Conservation (phyloP, 768 basidiomycete genomes). For the Ephemerocybe angulata region DNA sequence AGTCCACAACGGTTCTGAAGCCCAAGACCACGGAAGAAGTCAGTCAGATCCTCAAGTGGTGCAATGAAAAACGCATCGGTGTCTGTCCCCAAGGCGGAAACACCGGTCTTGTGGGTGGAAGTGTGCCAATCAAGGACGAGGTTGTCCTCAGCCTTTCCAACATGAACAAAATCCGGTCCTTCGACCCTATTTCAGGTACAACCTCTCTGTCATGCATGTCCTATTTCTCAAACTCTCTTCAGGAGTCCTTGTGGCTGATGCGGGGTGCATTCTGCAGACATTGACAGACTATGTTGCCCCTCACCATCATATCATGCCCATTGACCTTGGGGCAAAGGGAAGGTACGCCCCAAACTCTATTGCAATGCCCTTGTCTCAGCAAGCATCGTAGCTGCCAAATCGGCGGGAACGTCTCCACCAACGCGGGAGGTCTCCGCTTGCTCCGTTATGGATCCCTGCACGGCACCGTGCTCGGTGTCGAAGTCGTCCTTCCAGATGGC, state of each 20-base stretch:
- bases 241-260: conserved; percentile 92
- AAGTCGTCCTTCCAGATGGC: conserved; percentile 93
- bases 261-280: conserved; percentile 88
- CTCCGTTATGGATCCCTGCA: conserved; percentile 94
- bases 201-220: conserved; percentile 14
- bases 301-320: conserved; percentile 91
- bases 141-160: conserved; percentile 80
- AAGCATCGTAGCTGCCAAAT: conserved; percentile 76
- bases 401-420: conserved; percentile 95
- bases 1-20: conserved; percentile 79
- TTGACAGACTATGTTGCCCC: conserved; percentile 84
- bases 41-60: conserved; percentile 83
- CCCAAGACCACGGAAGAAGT: conserved; percentile 88
- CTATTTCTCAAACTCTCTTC: conserved; percentile 8
- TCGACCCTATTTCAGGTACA: conserved; percentile 78
- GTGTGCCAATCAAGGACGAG: conserved; percentile 86
- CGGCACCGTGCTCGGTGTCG: conserved; percentile 90
- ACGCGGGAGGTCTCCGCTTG: conserved; percentile 94
- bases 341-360: conserved; percentile 46
- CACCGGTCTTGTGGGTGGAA: conserved; percentile 95
- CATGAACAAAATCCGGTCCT: conserved; percentile 77
- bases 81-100: conserved; percentile 98
- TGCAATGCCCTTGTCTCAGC: conserved; percentile 1
- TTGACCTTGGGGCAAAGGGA: conserved; percentile 94
- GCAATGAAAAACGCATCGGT: conserved; percentile 75